These are phyloP conservation scores for Penicillium lividum DNA, from an alignment of 495 filamentous ascomycete genomes.

Conservation along the genomic window DNA sequence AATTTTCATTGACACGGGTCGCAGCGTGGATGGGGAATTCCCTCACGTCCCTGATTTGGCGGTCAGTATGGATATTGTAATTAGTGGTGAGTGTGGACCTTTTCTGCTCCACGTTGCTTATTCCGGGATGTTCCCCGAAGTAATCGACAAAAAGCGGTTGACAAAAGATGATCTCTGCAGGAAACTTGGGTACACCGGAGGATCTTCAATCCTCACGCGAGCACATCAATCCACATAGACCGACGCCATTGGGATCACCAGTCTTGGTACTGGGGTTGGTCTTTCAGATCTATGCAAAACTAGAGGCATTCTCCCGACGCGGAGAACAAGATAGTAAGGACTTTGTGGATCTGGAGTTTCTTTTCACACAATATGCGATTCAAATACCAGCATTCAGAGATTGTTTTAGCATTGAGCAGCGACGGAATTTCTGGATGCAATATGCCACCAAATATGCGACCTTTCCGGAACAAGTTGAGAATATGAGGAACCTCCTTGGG, in stretches of 20 bases:
- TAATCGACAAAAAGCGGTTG: neutral
- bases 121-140: neutral
- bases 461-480: conserved; percentile 26
- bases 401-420: conserved; percentile 21
- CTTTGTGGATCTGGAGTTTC: conserved; percentile 26
- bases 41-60: conserved; percentile 25
- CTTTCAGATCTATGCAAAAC: conserved; percentile 27
- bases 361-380: conserved; percentile 24
- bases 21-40: conserved; percentile 21
- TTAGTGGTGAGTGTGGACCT: conserved; percentile 20
- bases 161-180: conserved; percentile 8
- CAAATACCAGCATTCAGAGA: conserved; percentile 23
- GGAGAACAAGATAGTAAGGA: conserved; percentile 27
- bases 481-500: conserved; percentile 21
- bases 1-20: conserved; percentile 26
- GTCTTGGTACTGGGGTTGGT: conserved; percentile 23
- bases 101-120: neutral
- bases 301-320: conserved; percentile 22
- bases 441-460: conserved; percentile 22
- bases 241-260: conserved; percentile 21
- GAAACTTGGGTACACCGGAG: conserved; percentile 24
- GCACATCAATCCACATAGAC: conserved; percentile 22
- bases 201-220: conserved; percentile 28
- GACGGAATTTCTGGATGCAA: conserved; percentile 23
- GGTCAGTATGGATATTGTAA: conserved; percentile 28